phyloP scores from a whole-genome alignment of 1,284 basidiomycete species.

The Apiotrichum mycotoxinovorans region DNA sequence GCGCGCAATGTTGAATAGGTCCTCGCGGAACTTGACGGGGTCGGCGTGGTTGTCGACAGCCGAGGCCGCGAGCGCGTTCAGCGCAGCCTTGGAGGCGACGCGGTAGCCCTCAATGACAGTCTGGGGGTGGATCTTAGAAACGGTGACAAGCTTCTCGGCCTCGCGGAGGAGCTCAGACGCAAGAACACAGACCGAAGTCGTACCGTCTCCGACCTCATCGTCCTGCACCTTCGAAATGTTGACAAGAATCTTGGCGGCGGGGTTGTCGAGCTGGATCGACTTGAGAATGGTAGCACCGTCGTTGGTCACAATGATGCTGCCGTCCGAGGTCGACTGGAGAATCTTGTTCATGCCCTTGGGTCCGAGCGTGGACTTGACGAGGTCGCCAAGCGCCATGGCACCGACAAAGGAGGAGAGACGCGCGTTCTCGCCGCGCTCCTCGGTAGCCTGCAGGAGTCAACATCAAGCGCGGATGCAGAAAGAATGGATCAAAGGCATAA shows the following conservation, averaged over 20 bases:
- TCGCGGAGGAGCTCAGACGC: conserved; percentile 89
- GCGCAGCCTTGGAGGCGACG: conserved; percentile 81
- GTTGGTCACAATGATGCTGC: conserved; percentile 95
- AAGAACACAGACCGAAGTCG: conserved; percentile 89
- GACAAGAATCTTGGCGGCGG: conserved; percentile 97
- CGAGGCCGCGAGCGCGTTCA: conserved; percentile 75
- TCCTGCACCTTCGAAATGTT: conserved; percentile 99
- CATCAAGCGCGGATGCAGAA: background rate
- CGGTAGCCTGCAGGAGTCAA: conserved; percentile 67
- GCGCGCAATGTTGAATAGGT: conserved; percentile 92
- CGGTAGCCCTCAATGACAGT: conserved; percentile 99
- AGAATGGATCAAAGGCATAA: background rate
- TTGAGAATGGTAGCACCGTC: conserved; percentile 98
- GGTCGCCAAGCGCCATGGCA: conserved; percentile 91
- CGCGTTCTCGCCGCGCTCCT: conserved; percentile 98
- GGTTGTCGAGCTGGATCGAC: conserved; percentile 95
- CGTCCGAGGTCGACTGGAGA: conserved; percentile 75
- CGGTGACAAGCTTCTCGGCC: conserved; percentile 89
- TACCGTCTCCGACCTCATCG: conserved; percentile 98
- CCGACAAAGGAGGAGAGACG: conserved; percentile 98
- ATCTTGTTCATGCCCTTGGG: conserved; percentile 70
- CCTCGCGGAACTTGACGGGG: conserved; percentile 71
- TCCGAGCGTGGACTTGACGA: conserved; percentile 96
- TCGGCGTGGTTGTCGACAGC: conserved; percentile 81
- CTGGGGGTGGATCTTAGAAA: conserved; percentile 88